Conservation (phyloP, 1,139 yeast genomes). For the Sugiyamaella novakii region DNA sequence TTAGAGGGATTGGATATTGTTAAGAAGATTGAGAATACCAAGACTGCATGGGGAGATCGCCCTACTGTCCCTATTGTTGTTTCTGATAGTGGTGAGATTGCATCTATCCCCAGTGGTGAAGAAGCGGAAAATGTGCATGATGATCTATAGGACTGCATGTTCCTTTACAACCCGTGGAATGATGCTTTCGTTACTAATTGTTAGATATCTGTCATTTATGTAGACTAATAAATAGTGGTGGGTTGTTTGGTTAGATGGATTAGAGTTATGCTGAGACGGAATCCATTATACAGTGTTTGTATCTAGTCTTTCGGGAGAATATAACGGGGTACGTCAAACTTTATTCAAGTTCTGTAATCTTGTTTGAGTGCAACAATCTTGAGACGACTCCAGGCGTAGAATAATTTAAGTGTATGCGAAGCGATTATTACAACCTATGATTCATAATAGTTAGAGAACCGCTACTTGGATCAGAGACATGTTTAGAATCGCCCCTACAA, state of each 20-base stretch:
- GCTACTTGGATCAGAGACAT: no score
- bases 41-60: conserved; percentile 71
- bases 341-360: no score
- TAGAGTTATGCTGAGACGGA: no score
- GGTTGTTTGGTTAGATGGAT: conserved; percentile 6
- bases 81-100: conserved; percentile 71
- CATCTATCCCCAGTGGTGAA: conserved; percentile 22
- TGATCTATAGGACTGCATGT: conserved; percentile 20
- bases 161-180: conserved; percentile 20
- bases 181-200: conserved; percentile 15
- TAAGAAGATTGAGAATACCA: conserved; percentile 71
- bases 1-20: conserved; percentile 83
- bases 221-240: conserved; percentile 1
- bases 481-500: no score
- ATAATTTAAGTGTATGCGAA: no score
- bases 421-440: no score
- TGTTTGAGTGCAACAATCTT: no score
- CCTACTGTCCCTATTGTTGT: conserved; percentile 71
- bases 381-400: no score
- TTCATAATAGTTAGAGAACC: no score
- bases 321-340: no score
- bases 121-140: conserved; percentile 19
- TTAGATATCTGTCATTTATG: not conserved
- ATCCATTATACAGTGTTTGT: no score
- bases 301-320: no score